Percentiles rank a stretch among this genome's conserved stretches.
Conservation (phyloP, 768 basidiomycete genomes). For the Suillus bovinus region DNA sequence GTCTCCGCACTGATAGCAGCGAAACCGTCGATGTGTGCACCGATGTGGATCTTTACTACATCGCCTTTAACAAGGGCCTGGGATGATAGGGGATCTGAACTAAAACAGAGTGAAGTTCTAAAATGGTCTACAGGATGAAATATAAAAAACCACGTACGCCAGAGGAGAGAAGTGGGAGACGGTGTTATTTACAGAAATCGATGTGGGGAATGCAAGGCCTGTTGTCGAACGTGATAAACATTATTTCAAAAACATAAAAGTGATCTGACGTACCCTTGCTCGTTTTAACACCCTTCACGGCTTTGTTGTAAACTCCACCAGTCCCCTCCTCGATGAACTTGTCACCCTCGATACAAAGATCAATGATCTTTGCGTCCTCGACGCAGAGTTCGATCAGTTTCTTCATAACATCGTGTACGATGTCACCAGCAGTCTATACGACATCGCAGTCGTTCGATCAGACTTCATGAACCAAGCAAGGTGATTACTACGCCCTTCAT, state of each 20-base stretch:
- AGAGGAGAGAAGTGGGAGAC: conserved; percentile 98
- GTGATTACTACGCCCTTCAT: conserved; percentile 13
- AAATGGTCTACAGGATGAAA: background rate
- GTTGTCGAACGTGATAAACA: background rate
- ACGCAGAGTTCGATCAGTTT: conserved; percentile 75
- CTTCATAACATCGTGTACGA: conserved; percentile 82
- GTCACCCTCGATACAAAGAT: conserved; percentile 93
- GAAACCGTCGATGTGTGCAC: conserved; percentile 97
- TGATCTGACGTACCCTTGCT: conserved; percentile 64
- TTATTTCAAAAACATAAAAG: background rate
- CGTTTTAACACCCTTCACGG: conserved; percentile 85
- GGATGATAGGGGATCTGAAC: conserved; percentile 72
- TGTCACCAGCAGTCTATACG: conserved; percentile 82
- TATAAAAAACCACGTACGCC: conserved; percentile 52
- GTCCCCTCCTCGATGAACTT: conserved; percentile 88
- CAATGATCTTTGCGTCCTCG: conserved; percentile 85
- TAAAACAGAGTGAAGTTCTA: conserved; percentile 28
- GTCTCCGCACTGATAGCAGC: conserved; percentile 94
- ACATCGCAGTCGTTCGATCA: conserved; percentile 2
- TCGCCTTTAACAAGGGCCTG: conserved; percentile 80
- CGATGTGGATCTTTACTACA: conserved; percentile 94
- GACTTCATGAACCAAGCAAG: conserved; percentile 1
- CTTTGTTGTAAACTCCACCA: conserved; percentile 85
- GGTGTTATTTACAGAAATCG: conserved; percentile 91
- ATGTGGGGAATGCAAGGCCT: conserved; percentile 96